Conservation (phyloP, 78 protist genomes). For the Mastigamoeba balamuthi region DNA sequence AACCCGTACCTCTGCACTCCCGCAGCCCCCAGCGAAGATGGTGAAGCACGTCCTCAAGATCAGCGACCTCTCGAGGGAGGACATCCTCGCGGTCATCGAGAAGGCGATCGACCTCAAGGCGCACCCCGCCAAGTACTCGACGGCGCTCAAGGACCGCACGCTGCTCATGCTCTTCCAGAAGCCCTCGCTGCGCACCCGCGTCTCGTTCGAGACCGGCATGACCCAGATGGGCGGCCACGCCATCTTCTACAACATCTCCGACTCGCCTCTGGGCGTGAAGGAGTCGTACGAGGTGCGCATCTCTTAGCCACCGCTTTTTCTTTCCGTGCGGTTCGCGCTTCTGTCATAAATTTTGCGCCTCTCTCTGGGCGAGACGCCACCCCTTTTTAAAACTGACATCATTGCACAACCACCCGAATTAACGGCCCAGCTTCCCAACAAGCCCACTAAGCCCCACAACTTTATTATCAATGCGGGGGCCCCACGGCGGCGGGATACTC, state of each 20-base stretch:
- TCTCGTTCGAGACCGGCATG: constrained; percentile 62
- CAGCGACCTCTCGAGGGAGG: background rate
- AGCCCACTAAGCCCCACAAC: too few relatives aligned
- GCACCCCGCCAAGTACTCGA: constrained; percentile 8
- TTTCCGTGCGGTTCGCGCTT: too few relatives aligned
- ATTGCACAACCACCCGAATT: too few relatives aligned
- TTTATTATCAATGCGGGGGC: too few relatives aligned
- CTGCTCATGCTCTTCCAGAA: constrained; percentile 63
- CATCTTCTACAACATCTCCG: constrained; percentile 44
- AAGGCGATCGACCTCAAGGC: constrained; percentile 10
- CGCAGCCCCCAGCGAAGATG: too few relatives aligned
- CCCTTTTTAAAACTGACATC: too few relatives aligned
- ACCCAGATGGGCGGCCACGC: constrained; percentile 72
- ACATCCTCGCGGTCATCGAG: background rate
- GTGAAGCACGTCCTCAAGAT: background rate
- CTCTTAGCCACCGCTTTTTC: too few relatives aligned
- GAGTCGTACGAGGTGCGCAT: constrained; percentile 28
- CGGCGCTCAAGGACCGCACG: constrained; percentile 26
- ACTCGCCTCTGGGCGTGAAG: constrained; percentile 66
- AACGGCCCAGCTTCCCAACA: too few relatives aligned
- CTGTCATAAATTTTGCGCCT: too few relatives aligned
- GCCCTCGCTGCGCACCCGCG: constrained; percentile 69
- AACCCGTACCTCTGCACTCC: too few relatives aligned
- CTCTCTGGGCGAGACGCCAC: too few relatives aligned
- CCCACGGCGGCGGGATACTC: too few relatives aligned